Percentiles rank a stretch among this genome's conserved stretches.
Evolutionary conservation across 106 monocot species (phyloP).

Genomic region (Dioscorea dumetorum): DNA sequence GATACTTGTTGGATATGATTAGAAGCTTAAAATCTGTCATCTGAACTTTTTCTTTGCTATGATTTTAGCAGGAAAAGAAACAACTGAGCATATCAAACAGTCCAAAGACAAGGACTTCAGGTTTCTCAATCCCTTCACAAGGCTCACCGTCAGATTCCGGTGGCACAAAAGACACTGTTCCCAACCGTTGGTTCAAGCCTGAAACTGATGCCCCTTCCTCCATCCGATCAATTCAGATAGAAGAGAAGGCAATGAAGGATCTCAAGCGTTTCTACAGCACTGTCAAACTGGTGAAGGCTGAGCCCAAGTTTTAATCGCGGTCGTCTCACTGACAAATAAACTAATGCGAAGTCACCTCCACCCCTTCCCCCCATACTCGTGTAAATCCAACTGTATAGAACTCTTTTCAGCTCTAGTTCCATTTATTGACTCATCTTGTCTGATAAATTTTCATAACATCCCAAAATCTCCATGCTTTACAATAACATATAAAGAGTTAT

Average conservation of each 20-base stretch:
- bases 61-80: conserved; percentile 62
- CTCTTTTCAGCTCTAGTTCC: conserved; percentile 3
- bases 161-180: conserved; percentile 30
- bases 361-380: not conserved
- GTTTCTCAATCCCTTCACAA: conserved; percentile 39
- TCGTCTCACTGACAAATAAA: not conserved
- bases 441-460: not conserved
- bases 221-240: conserved; percentile 89
- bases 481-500: no score
- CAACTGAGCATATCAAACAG: conserved; percentile 50
- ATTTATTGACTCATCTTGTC: not conserved
- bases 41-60: not conserved
- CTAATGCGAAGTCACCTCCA: not conserved
- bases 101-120: conserved; percentile 63
- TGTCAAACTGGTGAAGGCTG: conserved; percentile 68
- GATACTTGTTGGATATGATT: not conserved
- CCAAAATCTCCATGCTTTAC: not conserved
- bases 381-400: conserved; percentile 44
- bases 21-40: not conserved
- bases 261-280: conserved; percentile 85
- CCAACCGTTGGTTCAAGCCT: conserved; percentile 95
- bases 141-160: conserved; percentile 35
- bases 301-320: conserved; percentile 19
- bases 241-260: conserved; percentile 94
- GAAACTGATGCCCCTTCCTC: conserved; percentile 83